phyloP scores from a whole-genome alignment of 75 land plant species.

The Sequoia sempervirens region DNA sequence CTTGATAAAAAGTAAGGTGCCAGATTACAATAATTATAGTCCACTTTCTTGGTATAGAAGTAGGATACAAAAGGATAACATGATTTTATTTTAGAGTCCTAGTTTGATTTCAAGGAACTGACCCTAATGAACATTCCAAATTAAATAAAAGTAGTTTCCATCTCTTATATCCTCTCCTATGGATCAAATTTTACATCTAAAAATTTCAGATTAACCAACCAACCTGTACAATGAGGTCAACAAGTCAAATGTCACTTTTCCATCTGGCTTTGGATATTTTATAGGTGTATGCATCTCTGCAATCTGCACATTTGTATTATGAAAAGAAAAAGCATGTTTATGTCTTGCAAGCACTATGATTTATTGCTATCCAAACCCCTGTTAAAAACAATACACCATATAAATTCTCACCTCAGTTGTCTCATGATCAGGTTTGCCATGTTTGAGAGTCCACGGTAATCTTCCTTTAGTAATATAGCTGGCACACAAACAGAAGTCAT shows the following conservation, averaged over 20 bases:
- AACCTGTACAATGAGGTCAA: constrained; percentile 96
- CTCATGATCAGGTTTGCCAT: constrained; percentile 93
- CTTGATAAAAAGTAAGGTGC: not conserved
- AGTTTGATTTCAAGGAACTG: not conserved
- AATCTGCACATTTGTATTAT: constrained; percentile 31
- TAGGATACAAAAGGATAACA: not conserved
- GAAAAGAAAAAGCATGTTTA: not conserved
- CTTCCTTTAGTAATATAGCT: constrained; percentile 72
- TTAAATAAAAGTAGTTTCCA: not conserved
- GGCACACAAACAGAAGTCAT: constrained; percentile 7
- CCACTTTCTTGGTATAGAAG: not conserved
- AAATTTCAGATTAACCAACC: not conserved
- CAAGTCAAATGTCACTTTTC: constrained; percentile 82
- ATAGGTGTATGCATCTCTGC: constrained; percentile 62
- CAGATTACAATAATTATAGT: not conserved
- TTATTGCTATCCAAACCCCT: not conserved
- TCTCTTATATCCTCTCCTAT: not conserved
- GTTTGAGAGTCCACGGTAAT: constrained; percentile 77
- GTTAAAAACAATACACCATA: not conserved
- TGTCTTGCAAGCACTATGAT: not conserved
- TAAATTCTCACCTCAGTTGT: constrained; percentile 62
- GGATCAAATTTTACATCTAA: not conserved
- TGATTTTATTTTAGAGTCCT: not conserved
- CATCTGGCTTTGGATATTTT: constrained; percentile 85
- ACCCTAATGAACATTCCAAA: not conserved